Conservation (phyloP, 2,329 filamentous ascomycete species). For the Neophaeococcomyces mojaviensis region DNA sequence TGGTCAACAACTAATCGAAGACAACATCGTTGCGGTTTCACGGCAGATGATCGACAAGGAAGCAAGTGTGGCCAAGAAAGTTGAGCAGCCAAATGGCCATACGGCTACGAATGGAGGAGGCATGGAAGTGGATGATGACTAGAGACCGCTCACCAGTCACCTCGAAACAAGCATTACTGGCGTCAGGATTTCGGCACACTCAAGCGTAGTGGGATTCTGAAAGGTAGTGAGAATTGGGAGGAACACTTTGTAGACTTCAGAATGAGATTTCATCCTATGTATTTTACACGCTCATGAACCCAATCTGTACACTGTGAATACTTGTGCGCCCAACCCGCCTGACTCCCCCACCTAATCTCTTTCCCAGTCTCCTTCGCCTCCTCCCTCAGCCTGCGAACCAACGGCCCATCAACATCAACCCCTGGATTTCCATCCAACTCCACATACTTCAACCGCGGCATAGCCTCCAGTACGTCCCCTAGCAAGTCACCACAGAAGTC, state of each 20-base stretch:
- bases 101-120: slow-evolving; percentile 40
- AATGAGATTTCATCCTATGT: too few species aligned
- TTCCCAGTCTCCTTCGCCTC: slow-evolving; percentile 28
- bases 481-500: slow-evolving; percentile 47
- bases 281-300: too few species aligned
- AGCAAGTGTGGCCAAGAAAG: slow-evolving; percentile 76
- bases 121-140: slow-evolving; percentile 64
- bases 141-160: neutral
- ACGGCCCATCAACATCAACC: slow-evolving; percentile 43
- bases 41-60: slow-evolving; percentile 99
- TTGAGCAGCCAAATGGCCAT: slow-evolving; percentile 39
- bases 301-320: neutral
- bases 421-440: slow-evolving; percentile 52
- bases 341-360: slow-evolving; percentile 34
- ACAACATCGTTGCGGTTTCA: slow-evolving; percentile 98
- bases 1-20: slow-evolving; percentile 92
- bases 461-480: slow-evolving; percentile 40
- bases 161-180: slow-evolving; percentile 2
- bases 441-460: slow-evolving; percentile 40
- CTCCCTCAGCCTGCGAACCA: slow-evolving; percentile 42
- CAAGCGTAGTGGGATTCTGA: neutral
- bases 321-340: slow-evolving; percentile 30
- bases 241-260: too few species aligned
- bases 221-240: too few species aligned
- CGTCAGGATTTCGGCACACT: neutral